Evolutionary conservation across 1,284 basidiomycete species (phyloP), one percentile per base, ranked within the genome.

Genomic region (Pseudozyma hubeiensis): DNA sequence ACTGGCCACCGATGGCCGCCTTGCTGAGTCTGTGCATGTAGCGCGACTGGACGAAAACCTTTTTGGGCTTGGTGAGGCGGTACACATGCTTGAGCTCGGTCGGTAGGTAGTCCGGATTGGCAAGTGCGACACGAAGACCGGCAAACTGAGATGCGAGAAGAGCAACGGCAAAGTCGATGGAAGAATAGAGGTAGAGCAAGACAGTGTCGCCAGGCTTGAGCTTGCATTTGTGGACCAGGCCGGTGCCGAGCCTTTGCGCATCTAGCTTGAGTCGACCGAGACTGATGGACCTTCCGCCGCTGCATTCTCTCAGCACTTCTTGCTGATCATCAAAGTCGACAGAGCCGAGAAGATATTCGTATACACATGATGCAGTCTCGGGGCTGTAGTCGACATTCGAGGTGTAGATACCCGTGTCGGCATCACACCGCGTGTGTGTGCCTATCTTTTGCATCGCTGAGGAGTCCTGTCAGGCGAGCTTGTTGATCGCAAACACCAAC

Each of bases 161-260:
- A 9, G 59, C 57, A 1, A 71, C 46, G 31, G 56, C 53, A 33
- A 66, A 75, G 30, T 77, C 70, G 47, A 77, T 70, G 8, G 54
- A 61, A 30, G 62, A 75, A 39, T 55, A 51, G 19, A 68, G 60
- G 29, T 59, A 45, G 33, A 75, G 47, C 9, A 77, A 52, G 30
- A 76, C 53, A 1, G 57, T 58, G 17, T 76, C 68, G 24, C 65
- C 74, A 9, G 69, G 65, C 50, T 69, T 69, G 51, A 76, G 68
- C 30, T 57, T 56, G 49, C 47, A 47, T 29, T 45, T 62, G 19
- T 16, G 34, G 48, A 62, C 31, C 50, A 76, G 17, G 7, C 70
- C 70, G 4, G 62, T 19, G 29, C 74, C 74, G 13, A 76, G 59
- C 30, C 53, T 19, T 53, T 73, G 64, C 9, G 64, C 74, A 44